These are phyloP conservation scores for Ceratocystis destructans DNA, from an alignment of 2,329 filamentous ascomycete genomes.

Conservation along the genomic window DNA sequence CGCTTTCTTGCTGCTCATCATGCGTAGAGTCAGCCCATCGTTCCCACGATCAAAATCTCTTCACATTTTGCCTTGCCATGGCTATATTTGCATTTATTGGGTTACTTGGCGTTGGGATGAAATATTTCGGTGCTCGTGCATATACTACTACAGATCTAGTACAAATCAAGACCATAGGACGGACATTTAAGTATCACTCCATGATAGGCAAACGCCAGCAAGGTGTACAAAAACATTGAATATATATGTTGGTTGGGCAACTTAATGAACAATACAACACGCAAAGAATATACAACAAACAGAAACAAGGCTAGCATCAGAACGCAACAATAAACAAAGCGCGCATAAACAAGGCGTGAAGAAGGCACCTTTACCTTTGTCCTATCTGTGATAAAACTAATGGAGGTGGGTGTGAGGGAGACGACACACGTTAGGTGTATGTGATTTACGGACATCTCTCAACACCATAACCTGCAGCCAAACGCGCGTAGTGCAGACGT, in stretches of 20 bases:
- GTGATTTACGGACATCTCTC: background rate
- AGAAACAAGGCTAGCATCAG: too few relatives aligned
- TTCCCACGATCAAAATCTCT: background rate
- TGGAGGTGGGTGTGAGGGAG: too few relatives aligned
- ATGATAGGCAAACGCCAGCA: too few relatives aligned
- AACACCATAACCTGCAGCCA: slow-evolving; percentile 38
- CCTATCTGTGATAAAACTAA: too few relatives aligned
- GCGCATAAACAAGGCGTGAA: too few relatives aligned
- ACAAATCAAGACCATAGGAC: background rate
- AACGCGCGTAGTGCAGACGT: slow-evolving; percentile 41
- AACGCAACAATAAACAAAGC: too few relatives aligned
- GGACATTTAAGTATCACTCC: background rate
- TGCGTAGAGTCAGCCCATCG: background rate
- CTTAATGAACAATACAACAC: too few relatives aligned
- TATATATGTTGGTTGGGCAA: too few relatives aligned
- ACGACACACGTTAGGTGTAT: too few relatives aligned
- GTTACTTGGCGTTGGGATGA: slow-evolving; percentile 2
- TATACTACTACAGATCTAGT: slow-evolving; percentile 1
- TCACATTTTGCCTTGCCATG: background rate
- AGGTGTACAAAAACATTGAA: too few relatives aligned
- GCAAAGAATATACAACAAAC: too few relatives aligned
- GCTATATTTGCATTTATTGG: slow-evolving; percentile 6
- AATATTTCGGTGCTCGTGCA: background rate
- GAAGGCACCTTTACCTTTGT: too few relatives aligned
- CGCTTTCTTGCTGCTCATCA: background rate